Base-by-base conservation (phyloP, 2,329 filamentous ascomycete genomes). In the Colletotrichum acutatum region DNA sequence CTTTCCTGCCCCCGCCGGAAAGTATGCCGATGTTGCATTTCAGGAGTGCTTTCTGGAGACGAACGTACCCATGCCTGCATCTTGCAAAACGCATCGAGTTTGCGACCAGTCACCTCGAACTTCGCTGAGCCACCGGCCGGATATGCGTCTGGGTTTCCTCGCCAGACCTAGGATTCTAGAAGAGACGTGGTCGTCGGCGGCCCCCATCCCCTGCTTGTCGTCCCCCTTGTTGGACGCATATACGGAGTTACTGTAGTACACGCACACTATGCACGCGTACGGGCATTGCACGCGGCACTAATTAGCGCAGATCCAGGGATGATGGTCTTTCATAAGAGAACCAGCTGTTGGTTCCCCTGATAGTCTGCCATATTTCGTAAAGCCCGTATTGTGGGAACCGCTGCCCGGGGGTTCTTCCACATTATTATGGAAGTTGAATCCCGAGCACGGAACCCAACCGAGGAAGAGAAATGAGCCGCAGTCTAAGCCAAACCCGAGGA, bases 291-390 rank as follows among this genome's bases (percentile, higher is more conserved):
- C 49, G 52, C 16, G 42, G 54, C 34, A 60, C 66, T 72, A 72
- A 70, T 72, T 65, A 72, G 70, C 70, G 70, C 70, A 61, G 26
- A 14, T 22, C 11, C 66, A 70, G 70, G 66, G 60, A 70, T 65
- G 60, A 70, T 61, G 14, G 9, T 19, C 9, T 49, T n/a, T 28
- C 16, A 56, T 62, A 32, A 24, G 16, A 46, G 11, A 24, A n/a
- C 57, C 19, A 42, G 22, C 42, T 66, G 37, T 14, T 53, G 12
- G n/a, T 32, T 24, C 24, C 37, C 53, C 53, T 56, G 53, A 8
- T 9, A 49, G 28, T 66, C 30, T 5, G 30, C 9, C 16, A 9
- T 3, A 37, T 57, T 1, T 16, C 32, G 28, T 30, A 49, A 49
- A 12, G 32, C 37, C n/a, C 22, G 22, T n/a, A 7, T 65, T 37